Conservation (phyloP, 2,329 filamentous ascomycete species). For the Xylogone sp. region DNA sequence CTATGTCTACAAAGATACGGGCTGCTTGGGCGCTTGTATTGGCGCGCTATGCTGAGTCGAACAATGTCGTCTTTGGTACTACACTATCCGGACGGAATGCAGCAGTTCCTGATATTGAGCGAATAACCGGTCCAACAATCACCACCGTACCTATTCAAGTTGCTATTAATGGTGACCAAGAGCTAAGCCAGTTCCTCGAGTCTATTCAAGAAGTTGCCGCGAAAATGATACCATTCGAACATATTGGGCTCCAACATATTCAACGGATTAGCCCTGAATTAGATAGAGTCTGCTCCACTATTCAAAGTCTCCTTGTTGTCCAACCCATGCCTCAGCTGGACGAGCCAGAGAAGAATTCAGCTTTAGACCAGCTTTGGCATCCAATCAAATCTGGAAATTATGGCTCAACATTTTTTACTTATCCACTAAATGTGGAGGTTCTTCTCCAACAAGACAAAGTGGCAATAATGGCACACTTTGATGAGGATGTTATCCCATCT, state of each 20-base stretch:
- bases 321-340: too few relatives aligned
- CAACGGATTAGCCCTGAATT: too few relatives aligned
- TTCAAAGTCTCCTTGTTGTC: too few relatives aligned
- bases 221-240: slow-evolving; percentile 37
- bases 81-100: slow-evolving; percentile 37
- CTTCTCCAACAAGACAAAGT: too few relatives aligned
- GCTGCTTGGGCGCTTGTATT: slow-evolving; percentile 34
- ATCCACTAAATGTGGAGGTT: too few relatives aligned
- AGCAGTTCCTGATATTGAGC: slow-evolving; percentile 30
- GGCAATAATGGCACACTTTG: too few relatives aligned
- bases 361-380: too few relatives aligned
- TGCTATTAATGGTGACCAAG: slow-evolving; percentile 21
- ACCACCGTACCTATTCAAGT: slow-evolving; percentile 37
- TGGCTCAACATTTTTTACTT: too few relatives aligned
- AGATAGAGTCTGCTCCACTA: too few relatives aligned
- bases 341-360: too few relatives aligned
- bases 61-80: slow-evolving; percentile 36
- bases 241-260: slow-evolving; percentile 28
- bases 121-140: slow-evolving; percentile 38
- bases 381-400: too few relatives aligned
- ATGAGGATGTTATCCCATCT: too few relatives aligned
- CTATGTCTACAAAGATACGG: not conserved
- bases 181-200: slow-evolving; percentile 37
- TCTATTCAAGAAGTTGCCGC: slow-evolving; percentile 41
- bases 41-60: slow-evolving; percentile 29